Conservation (phyloP, 1,284 basidiomycete species). For the Lignosus rhinocerotis region DNA sequence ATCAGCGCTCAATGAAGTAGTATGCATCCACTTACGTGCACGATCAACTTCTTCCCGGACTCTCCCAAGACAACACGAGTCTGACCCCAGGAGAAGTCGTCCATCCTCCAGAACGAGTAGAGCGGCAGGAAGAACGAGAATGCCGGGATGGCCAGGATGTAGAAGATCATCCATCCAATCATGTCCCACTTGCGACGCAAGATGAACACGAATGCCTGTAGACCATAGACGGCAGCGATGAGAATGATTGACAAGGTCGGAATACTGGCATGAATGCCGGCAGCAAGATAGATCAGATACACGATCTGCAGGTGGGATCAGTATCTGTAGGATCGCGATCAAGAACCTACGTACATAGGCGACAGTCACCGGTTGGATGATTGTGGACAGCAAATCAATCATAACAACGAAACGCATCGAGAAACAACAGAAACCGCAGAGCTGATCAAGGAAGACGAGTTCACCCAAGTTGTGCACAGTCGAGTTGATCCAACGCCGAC, state of each 20-base stretch:
- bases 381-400: constrained; percentile 87
- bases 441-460: constrained; percentile 87
- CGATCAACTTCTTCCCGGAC: constrained; percentile 90
- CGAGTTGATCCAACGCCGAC: constrained; percentile 99
- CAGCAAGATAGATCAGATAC: constrained; percentile 83
- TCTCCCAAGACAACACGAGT: constrained; percentile 95
- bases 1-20: constrained; percentile 16
- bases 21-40: constrained; percentile 68
- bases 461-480: constrained; percentile 97
- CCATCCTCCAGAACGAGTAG: constrained; percentile 99
- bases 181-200: constrained; percentile 92
- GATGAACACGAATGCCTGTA: constrained; percentile 86
- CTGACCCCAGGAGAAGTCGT: constrained; percentile 98
- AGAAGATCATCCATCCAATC: constrained; percentile 97
- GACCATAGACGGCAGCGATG: constrained; percentile 91
- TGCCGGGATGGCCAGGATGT: constrained; percentile 88
- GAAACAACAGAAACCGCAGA: constrained; percentile 98
- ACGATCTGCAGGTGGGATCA: constrained; percentile 58
- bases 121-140: constrained; percentile 94
- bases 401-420: constrained; percentile 99
- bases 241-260: constrained; percentile 85
- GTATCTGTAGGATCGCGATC: constrained; percentile 14
- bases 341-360: constrained; percentile 73
- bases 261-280: constrained; percentile 61
- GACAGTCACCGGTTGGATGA: constrained; percentile 91